phyloP scores from a whole-genome alignment of 1,284 basidiomycete genomes.

The Fomes fomentarius region DNA sequence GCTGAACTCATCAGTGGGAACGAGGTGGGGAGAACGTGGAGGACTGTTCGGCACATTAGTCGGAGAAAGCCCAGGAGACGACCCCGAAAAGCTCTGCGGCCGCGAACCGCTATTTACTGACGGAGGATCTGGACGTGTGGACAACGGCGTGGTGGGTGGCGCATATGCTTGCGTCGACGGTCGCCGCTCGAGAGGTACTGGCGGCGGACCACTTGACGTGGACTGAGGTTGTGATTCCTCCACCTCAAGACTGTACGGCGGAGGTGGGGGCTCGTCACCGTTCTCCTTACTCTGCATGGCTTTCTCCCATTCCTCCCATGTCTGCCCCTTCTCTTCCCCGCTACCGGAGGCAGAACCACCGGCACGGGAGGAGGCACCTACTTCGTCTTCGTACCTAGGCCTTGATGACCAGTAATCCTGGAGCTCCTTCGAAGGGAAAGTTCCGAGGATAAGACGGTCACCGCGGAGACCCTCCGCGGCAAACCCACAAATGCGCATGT shows the following conservation, averaged over 20 bases:
- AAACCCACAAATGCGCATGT: slow-evolving; percentile 77
- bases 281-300: slow-evolving; percentile 37
- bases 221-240: slow-evolving; percentile 32
- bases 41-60: slow-evolving; percentile 3
- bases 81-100: slow-evolving; percentile 3
- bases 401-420: slow-evolving; percentile 73
- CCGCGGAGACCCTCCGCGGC: slow-evolving; percentile 68
- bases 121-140: slow-evolving; percentile 11
- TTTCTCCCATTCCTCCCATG: slow-evolving; percentile 51
- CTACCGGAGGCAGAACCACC: slow-evolving; percentile 30
- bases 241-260: slow-evolving; percentile 67
- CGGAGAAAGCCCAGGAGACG: neutral
- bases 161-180: slow-evolving; percentile 13
- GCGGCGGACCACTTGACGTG: slow-evolving; percentile 26
- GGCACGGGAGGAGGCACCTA: slow-evolving; percentile 28
- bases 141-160: slow-evolving; percentile 10
- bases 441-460: slow-evolving; percentile 61
- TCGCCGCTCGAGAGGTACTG: slow-evolving; percentile 12
- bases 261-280: slow-evolving; percentile 62
- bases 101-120: slow-evolving; percentile 10
- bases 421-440: slow-evolving; percentile 71
- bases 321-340: slow-evolving; percentile 24
- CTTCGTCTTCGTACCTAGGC: slow-evolving; percentile 55
- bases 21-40: neutral
- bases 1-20: slow-evolving; percentile 12